A percentile compares a stretch with the other conserved stretches of the same genome.
These are phyloP conservation scores for Dendrocalamus latiflorus DNA, from an alignment of 202 grass and related monocot genomes.

Conservation along the genomic window DNA sequence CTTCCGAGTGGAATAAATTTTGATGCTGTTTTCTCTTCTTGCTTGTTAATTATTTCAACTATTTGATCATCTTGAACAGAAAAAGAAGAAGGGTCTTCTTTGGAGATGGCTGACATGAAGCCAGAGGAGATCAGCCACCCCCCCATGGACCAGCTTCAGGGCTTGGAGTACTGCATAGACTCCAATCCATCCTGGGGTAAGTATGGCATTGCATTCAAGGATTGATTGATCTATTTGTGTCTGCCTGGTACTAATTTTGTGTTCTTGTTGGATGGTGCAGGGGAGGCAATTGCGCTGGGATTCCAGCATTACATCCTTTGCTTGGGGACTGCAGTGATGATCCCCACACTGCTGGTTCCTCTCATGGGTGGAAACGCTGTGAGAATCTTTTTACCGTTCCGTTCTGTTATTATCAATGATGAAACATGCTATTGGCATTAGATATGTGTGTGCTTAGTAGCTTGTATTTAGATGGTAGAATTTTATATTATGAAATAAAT, in stretches of 20 bases:
- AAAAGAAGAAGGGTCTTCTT: neutral
- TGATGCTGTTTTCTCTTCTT: no score
- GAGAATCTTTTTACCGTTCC: conserved; percentile 10
- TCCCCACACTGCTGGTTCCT: conserved; percentile 70
- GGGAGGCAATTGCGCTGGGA: conserved; percentile 62
- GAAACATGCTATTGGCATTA: neutral
- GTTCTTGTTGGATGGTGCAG: conserved; percentile 25
- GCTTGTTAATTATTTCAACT: neutral
- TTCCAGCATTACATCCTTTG: conserved; percentile 82
- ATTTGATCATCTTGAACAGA: neutral
- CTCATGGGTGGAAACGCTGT: conserved; percentile 80
- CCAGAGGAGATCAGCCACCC: conserved; percentile 62
- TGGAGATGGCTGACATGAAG: conserved; percentile 51
- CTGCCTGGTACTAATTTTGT: neutral
- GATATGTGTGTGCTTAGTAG: neutral
- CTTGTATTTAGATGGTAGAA: neutral
- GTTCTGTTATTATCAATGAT: neutral
- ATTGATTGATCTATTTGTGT: neutral
- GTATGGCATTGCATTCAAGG: neutral
- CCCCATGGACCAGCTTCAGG: conserved; percentile 88
- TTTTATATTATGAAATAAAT: neutral
- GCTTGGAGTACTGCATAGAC: conserved; percentile 84
- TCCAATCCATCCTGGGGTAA: conserved; percentile 90
- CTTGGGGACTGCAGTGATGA: conserved; percentile 72
- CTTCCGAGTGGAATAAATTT: no score